Base-by-base conservation (phyloP, 139 green algal genomes). In the Penium margaritaceum region DNA sequence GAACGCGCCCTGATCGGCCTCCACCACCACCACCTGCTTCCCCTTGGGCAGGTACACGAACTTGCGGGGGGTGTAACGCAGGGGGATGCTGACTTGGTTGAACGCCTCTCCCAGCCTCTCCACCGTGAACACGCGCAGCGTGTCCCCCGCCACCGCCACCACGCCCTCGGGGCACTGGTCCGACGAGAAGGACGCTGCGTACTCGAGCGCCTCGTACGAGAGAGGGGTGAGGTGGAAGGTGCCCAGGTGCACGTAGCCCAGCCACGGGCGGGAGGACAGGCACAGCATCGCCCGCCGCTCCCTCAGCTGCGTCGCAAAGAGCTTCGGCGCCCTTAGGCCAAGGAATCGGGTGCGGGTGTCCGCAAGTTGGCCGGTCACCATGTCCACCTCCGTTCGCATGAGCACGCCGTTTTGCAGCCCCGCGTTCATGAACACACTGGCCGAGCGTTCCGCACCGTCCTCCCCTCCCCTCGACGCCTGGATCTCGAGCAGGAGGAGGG, bases 131-230 rank as follows among this genome's bases (percentile, higher is more conserved):
- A 99, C 92, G 55, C 93, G 86, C 79, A 99, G 84, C 24, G 81
- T 90, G 34, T 80, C 53, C 74, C 88, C 87, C 15, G 88, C 81
- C 33, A 98, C 90, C 0, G 90, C 89, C 44, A 97, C 92, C 80
- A 99, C 91, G 63, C 92, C 94, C 84, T 99, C 94, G n/a, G 92
- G 90, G 64, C 90, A 95, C 85, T 96, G 89, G 64, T 97, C 92
- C 0, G 80, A 90, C 2, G 88, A 79, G 78, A 98, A 98, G 2
- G 64, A 14, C 19, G 64, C 65, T 14, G 83, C 75, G 30, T 85
- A 67, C 30, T 87, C 77, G 29, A 87, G 63, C 4, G 75, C 70
- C 46, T 96, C 92, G 63, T 96, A 97, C 27, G 87, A 94, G 14
- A 97, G 84, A 17, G 94, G 94, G 33, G 85, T 84, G 51, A 98